Percentiles rank a stretch among this genome's conserved stretches.
Evolutionary conservation across 352 stramenopile genomes (phyloP).

Genomic region (Phytophthora pistaciae): DNA sequence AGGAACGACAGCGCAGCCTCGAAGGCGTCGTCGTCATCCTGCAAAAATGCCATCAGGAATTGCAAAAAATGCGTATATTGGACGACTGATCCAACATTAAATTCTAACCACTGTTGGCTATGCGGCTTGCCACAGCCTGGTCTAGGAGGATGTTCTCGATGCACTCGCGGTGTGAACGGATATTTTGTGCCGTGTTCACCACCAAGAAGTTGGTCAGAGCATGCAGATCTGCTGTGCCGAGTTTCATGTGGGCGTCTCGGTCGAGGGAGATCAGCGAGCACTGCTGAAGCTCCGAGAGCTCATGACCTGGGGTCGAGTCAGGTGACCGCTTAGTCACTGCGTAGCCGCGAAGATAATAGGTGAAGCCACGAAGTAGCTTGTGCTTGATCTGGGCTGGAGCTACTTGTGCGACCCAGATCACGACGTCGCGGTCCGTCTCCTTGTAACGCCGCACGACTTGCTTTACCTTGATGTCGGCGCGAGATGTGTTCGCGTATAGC

Average conservation of each 20-base stretch:
- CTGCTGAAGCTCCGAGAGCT: constrained; percentile 1
- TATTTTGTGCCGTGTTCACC: constrained; percentile 4
- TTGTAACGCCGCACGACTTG: not conserved
- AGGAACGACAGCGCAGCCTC: constrained; percentile 18
- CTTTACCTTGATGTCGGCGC: not conserved
- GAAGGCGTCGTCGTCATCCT: constrained; percentile 15
- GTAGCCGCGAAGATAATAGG: not conserved
- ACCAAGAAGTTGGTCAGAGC: not conserved
- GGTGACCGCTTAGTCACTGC: not conserved
- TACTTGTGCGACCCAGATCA: not conserved
- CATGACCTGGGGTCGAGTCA: not conserved
- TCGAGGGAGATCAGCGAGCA: not conserved
- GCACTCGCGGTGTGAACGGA: not conserved
- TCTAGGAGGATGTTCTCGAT: not conserved
- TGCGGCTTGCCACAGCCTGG: not conserved
- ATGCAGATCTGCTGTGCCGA: not conserved
- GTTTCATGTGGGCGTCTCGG: not conserved
- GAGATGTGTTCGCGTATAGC: not conserved
- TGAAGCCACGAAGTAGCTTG: not conserved
- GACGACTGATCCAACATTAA: not conserved
- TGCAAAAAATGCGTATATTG: not conserved
- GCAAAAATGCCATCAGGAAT: constrained; percentile 17
- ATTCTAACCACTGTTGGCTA: not conserved
- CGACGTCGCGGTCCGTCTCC: not conserved
- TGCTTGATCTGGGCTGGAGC: not conserved